These are phyloP conservation scores for Scorias spongiosa DNA, from an alignment of 2,329 filamentous ascomycete genomes.

Conservation along the genomic window DNA sequence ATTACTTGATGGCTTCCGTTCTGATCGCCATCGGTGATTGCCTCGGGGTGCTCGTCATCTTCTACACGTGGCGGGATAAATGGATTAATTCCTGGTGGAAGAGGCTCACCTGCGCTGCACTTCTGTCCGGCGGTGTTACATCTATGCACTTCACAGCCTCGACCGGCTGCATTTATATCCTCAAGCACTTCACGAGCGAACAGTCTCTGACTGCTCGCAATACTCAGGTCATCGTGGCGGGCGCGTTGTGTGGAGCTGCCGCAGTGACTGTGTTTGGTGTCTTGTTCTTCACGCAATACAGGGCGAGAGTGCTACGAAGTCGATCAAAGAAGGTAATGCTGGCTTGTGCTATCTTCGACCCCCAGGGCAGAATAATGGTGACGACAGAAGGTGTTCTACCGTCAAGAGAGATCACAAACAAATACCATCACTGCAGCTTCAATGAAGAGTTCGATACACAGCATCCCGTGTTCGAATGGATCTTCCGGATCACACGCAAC, in stretches of 20 bases:
- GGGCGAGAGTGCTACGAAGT: conserved; percentile 23
- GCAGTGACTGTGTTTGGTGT: conserved; percentile 21
- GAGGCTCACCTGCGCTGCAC: conserved; percentile 46
- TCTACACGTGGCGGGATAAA: conserved; percentile 59
- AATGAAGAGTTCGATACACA: conserved; percentile 61
- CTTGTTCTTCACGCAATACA: conserved; percentile 23
- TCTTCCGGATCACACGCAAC: conserved; percentile 65
- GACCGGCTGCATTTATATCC: conserved; percentile 51
- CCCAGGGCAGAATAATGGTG: conserved; percentile 50
- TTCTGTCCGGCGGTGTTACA: conserved; percentile 60
- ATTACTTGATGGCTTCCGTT: conserved; percentile 51
- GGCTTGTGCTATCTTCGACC: conserved; percentile 51
- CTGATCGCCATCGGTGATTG: conserved; percentile 60
- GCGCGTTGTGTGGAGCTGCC: conserved; percentile 39
- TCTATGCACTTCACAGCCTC: conserved; percentile 77
- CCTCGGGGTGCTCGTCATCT: conserved; percentile 53
- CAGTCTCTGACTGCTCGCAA: conserved; percentile 35
- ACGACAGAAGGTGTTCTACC: conserved; percentile 55
- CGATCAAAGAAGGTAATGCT: conserved; percentile 40
- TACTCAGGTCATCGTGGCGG: conserved; percentile 58
- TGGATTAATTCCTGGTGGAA: conserved; percentile 76
- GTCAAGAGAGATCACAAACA: conserved; percentile 62
- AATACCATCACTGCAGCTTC: conserved; percentile 49
- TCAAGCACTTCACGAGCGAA: conserved; percentile 32
- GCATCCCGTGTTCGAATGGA: conserved; percentile 75